Percentiles rank a stretch among this genome's conserved stretches.
phyloP scores from a whole-genome alignment of 2,329 filamentous ascomycete species.

The Ilyonectria sp. region DNA sequence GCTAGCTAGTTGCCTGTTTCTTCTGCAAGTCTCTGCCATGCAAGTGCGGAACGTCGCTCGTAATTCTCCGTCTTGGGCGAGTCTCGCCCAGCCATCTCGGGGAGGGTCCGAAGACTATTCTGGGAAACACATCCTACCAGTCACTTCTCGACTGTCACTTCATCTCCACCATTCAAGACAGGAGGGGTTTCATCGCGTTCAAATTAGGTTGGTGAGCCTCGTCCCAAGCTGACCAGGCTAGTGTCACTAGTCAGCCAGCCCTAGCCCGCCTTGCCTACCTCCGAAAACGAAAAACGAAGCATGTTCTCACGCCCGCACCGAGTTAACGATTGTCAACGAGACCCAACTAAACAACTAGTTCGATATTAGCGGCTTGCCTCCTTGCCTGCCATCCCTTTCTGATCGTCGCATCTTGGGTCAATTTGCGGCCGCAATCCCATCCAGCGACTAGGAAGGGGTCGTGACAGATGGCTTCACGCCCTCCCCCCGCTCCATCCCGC shows the following conservation, averaged over 20 bases:
- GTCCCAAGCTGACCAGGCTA: neutral
- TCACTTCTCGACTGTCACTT: slow-evolving; percentile 7
- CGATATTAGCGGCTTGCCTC: neutral
- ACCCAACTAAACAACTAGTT: neutral
- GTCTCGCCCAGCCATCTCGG: neutral
- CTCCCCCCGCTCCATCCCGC: neutral
- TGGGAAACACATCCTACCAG: neutral
- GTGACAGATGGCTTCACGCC: slow-evolving; percentile 2
- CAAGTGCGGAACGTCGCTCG: neutral
- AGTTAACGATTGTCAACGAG: neutral
- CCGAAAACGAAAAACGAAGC: no score
- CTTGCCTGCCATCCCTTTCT: neutral
- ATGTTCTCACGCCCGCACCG: neutral
- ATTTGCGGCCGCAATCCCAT: neutral
- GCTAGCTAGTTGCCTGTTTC: neutral
- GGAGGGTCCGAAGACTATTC: neutral
- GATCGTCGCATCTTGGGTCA: neutral
- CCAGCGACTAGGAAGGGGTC: neutral
- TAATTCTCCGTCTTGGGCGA: neutral
- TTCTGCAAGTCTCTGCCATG: neutral
- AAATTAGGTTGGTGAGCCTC: no score
- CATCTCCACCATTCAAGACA: slow-evolving; percentile 19
- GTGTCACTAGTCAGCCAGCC: neutral
- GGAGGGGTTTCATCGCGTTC: neutral
- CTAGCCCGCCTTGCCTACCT: no score